Evolutionary conservation across 352 stramenopile genomes (phyloP).

Genomic region (Globisporangium nunn): DNA sequence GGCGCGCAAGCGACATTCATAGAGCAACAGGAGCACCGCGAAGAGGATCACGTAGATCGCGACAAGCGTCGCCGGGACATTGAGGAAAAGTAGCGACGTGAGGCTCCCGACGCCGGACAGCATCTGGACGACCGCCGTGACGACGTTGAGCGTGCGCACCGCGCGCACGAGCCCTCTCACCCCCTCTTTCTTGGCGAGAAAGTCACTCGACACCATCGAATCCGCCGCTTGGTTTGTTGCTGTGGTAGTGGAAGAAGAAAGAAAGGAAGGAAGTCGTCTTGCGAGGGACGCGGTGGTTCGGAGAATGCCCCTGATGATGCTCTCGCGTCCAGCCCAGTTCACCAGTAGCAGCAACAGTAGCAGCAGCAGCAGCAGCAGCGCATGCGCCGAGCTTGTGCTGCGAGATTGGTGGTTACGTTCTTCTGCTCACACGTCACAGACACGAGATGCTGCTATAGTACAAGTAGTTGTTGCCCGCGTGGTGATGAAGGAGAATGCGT

Average conservation of each 20-base stretch:
- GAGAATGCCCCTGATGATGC: too few species aligned
- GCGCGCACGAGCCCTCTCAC: constrained; percentile 20
- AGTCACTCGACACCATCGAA: constrained; percentile 2
- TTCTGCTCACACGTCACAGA: too few species aligned
- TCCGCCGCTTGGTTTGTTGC: neutral
- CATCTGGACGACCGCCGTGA: constrained; percentile 34
- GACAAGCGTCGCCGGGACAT: constrained; percentile 36
- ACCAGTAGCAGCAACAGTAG: too few species aligned
- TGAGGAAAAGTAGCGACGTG: constrained; percentile 27
- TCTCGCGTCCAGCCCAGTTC: too few species aligned
- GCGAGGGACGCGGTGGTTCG: too few species aligned
- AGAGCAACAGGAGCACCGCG: constrained; percentile 38
- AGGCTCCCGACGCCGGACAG: constrained; percentile 34
- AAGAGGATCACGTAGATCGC: constrained; percentile 45
- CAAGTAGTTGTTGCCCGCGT: too few species aligned
- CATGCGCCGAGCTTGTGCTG: too few species aligned
- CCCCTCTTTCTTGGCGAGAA: constrained; percentile 14
- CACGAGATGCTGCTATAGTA: too few species aligned
- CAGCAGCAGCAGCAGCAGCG: neutral
- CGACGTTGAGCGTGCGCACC: constrained; percentile 33
- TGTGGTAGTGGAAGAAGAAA: too few species aligned
- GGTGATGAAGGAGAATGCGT: too few species aligned
- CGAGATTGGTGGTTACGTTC: too few species aligned
- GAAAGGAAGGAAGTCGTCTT: neutral
- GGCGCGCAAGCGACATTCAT: constrained; percentile 38